Evolutionary conservation across 441 rosid genomes (phyloP).

Genomic region (Pelargonium australe): DNA sequence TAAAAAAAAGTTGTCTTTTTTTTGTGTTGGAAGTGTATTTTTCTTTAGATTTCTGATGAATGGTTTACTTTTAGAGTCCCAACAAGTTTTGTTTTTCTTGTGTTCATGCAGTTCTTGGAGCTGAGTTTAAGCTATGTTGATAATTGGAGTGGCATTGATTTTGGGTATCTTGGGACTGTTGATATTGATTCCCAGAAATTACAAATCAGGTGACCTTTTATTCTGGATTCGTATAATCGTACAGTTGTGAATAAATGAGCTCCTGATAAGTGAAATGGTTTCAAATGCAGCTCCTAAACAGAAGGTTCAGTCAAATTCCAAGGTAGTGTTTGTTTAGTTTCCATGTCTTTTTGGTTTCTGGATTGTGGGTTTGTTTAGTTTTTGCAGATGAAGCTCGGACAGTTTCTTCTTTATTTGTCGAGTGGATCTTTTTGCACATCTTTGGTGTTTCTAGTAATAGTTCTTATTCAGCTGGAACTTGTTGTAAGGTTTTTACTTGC

Average conservation of each 20-base stretch:
- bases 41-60: background rate
- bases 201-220: conserved; percentile 33
- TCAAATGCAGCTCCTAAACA: conserved; percentile 34
- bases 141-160: conserved; percentile 33
- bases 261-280: conserved; percentile 16
- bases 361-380: background rate
- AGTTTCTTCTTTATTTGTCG: background rate
- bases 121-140: conserved; percentile 32
- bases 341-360: background rate
- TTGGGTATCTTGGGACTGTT: conserved; percentile 41
- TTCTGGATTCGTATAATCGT: background rate
- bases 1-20: background rate
- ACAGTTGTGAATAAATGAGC: background rate
- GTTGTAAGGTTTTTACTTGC: no score
- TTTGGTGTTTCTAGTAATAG: background rate
- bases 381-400: background rate
- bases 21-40: background rate
- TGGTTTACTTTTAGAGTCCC: background rate
- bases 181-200: conserved; percentile 33
- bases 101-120: conserved; percentile 10
- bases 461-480: background rate
- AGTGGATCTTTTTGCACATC: background rate
- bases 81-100: no score
- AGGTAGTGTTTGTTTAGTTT: background rate
- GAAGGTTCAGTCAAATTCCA: conserved; percentile 19